These are phyloP conservation scores for Mortierella sp. DNA, from an alignment of 371 early-diverging fungal species.

Conservation along the genomic window DNA sequence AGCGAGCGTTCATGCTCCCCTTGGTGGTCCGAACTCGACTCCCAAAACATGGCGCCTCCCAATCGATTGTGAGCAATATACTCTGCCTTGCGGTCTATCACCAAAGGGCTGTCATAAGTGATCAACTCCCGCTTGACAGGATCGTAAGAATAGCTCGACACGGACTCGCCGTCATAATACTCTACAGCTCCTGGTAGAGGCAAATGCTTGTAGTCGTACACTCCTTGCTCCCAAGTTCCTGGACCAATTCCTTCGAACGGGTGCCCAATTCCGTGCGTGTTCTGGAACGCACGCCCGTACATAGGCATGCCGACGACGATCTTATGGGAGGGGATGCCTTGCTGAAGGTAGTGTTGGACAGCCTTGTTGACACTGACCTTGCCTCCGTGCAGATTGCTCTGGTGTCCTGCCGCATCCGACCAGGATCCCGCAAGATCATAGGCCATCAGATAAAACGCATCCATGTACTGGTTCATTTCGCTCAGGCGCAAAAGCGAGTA, in stretches of 20 bases:
- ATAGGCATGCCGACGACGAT: conserved; percentile 84
- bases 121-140: conserved; percentile 71
- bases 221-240: conserved; percentile 89
- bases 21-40: conserved; percentile 74
- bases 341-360: conserved; percentile 71
- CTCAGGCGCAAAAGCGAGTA: conserved; percentile 68
- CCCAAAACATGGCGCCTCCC: conserved; percentile 91
- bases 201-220: conserved; percentile 79
- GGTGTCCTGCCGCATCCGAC: conserved; percentile 81
- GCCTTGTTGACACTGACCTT: conserved; percentile 73
- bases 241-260: conserved; percentile 71
- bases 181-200: conserved; percentile 74
- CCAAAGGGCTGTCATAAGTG: conserved; percentile 83
- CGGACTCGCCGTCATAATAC: conserved; percentile 73
- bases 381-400: conserved; percentile 82
- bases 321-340: conserved; percentile 82
- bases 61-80: conserved; percentile 73
- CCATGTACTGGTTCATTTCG: conserved; percentile 74
- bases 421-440: conserved; percentile 82
- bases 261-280: conserved; percentile 75
- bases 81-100: conserved; percentile 77
- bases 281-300: conserved; percentile 89
- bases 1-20: conserved; percentile 60
- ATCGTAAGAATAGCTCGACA: conserved; percentile 85
- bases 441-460: conserved; percentile 83